Evolutionary conservation across 2,329 filamentous ascomycete species (phyloP).

Genomic region (Fusarium succisae): DNA sequence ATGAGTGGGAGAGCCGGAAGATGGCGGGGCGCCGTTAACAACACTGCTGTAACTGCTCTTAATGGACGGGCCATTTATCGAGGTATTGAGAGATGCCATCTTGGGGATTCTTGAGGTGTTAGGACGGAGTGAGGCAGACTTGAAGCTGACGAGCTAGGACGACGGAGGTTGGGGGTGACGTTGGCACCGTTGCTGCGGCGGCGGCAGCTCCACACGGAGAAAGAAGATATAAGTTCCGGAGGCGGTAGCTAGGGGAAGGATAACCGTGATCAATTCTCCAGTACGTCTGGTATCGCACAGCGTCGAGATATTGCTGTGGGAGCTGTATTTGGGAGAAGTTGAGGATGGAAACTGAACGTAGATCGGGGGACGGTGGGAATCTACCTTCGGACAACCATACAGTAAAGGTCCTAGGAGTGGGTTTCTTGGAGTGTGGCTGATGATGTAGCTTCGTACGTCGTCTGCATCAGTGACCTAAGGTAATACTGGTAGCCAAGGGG

Average conservation of each 20-base stretch:
- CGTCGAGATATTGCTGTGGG: slow-evolving; percentile 13
- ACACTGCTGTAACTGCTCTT: slow-evolving; percentile 78
- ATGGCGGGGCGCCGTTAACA: slow-evolving; percentile 60
- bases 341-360: slow-evolving; percentile 14
- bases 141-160: slow-evolving; percentile 37
- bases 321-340: slow-evolving; percentile 25
- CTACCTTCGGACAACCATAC: background rate
- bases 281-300: slow-evolving; percentile 19
- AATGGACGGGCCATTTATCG: slow-evolving; percentile 83
- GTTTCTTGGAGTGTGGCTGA: slow-evolving; percentile 38
- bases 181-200: slow-evolving; percentile 44
- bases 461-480: slow-evolving; percentile 1
- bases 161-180: slow-evolving; percentile 40
- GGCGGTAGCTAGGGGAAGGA: slow-evolving; percentile 18
- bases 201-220: slow-evolving; percentile 42
- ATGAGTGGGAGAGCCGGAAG: slow-evolving; percentile 78
- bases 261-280: background rate
- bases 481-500: background rate
- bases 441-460: slow-evolving; percentile 37
- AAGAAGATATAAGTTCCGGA: slow-evolving; percentile 27
- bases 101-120: slow-evolving; percentile 35
- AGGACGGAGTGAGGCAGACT: slow-evolving; percentile 22
- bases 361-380: slow-evolving; percentile 23
- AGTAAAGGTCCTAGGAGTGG: slow-evolving; percentile 13
- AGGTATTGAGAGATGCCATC: slow-evolving; percentile 85